Base-by-base conservation (phyloP, 2,329 filamentous ascomycete genomes). In the Calonectria leucothoes region DNA sequence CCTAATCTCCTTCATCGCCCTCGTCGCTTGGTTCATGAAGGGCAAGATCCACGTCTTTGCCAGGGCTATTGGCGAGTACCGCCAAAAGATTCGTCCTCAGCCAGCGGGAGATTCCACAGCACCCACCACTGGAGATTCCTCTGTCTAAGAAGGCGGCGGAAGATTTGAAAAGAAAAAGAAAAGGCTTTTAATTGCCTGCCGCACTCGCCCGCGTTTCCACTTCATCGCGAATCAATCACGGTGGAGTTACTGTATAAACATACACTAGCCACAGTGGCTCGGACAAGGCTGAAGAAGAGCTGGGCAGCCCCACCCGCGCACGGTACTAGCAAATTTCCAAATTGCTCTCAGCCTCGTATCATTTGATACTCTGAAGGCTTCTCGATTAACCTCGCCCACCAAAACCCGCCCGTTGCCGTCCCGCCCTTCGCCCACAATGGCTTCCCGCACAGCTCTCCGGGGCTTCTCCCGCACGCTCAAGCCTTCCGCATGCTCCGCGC, bases 21-120 rank as follows among this genome's bases (percentile, higher is more conserved):
- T 80, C 23, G 35, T 86, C 33, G 75, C 71, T 57, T 85, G 79
- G 77, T 81, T 81, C 51, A 75, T 81, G 72, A 82, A 82, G 35
- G 74, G 70, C 48, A 72, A 78, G 48, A 73, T 86, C 61, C 75
- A 79, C 51, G 72, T 67, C 29, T 85, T 85, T 71, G 80, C 82
- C 31, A 67, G 77, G 15, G 78, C 77, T 17, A 76, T 83, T 39
- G 73, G 80, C 65, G 61, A 31, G 3, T 76, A 82, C 29, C 71
- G 70, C 20, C 73, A 77, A 49, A 73, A 72, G 51, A 74, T 64
- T 20, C 64, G 55, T 15, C 33, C 75, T 31, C 51, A 25, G 10
- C 45, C 48, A 31, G 64, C 63, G 4, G 61, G 35, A 0, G 39
- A 61, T 17, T 79, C 78, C 4, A 72, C 65, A 23, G 52, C 45